Base-by-base conservation (phyloP, 164 flowering plant species). In the Vitis labrusca region DNA sequence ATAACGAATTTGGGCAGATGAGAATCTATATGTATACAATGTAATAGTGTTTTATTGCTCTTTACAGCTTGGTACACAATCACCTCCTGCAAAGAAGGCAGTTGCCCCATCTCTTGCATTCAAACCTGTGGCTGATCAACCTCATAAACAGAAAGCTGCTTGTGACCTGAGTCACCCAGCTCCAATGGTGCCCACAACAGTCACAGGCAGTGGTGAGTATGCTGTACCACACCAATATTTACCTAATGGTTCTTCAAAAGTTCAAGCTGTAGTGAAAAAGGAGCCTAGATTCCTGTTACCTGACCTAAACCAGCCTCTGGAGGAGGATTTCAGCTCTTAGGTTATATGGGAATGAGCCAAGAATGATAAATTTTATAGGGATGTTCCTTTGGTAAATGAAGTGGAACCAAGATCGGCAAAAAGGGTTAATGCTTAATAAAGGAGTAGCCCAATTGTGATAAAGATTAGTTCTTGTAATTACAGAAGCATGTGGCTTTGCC, bases 291-390 rank as follows among this genome's bases (percentile, higher is more conserved):
- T 78, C 44, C 1, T 62, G 67, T 72, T 85, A 44, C 86, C 89
- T 10, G 89, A 86, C 70, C 76, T 86, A 29, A 86, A 86, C 64
- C 53, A 79, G n/a, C 86, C 89, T 8, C 16, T 76, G 0, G 84
- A 78, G 5, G 75, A 79, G 49, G 71, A 71, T 50, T 50, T 56
- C 2, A 49, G 71, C 64, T 11, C 60, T 9, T 59, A 57, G 10
- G 9, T 49, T 71, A 10, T 32, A 50, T 29, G 67, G 7, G 71
- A 66, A 67, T 65, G 9, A 72, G 76, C 78, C 81, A 71, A 73
- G 56, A 55, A 48, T 67, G 37, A 17, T n/a, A 16, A 63, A 59
- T 16, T 47, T 29, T 12, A 59, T 15, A 58, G 47, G 9, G 60
- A 59, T 60, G 14, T 48, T 70, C 54, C 61, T 30, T 32, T 59